Evolutionary conservation across 805 yeast genomes (phyloP).

Genomic region (Ogataea nitratoaversa): DNA sequence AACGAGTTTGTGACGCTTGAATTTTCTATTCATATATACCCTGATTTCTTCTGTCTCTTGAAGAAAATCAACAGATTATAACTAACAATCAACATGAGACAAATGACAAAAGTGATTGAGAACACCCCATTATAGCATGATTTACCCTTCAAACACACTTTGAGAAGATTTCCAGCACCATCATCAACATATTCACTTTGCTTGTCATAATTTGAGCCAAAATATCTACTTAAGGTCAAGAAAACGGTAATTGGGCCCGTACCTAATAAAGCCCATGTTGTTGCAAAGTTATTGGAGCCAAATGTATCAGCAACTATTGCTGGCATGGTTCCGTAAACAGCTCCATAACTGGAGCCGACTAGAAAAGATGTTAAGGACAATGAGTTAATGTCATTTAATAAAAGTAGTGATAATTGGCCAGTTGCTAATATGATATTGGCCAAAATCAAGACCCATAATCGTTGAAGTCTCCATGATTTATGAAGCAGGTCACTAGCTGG

Average conservation of each 20-base stretch:
- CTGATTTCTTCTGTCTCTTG: slow-evolving; percentile 1
- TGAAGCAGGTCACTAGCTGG: slow-evolving; percentile 59
- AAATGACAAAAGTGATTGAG: slow-evolving; percentile 33
- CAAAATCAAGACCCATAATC: slow-evolving; percentile 59
- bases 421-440: slow-evolving; percentile 36
- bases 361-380: slow-evolving; percentile 48
- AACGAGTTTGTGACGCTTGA: background rate
- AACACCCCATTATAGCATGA: slow-evolving; percentile 49
- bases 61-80: slow-evolving; percentile 12
- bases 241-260: slow-evolving; percentile 64
- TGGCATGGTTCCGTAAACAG: slow-evolving; percentile 70
- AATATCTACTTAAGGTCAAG: slow-evolving; percentile 47
- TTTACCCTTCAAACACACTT: slow-evolving; percentile 40
- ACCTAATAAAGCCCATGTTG: slow-evolving; percentile 72
- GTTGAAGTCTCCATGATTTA: slow-evolving; percentile 46
- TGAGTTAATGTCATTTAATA: slow-evolving; percentile 37
- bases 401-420: slow-evolving; percentile 34
- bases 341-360: slow-evolving; percentile 66
- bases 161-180: slow-evolving; percentile 25
- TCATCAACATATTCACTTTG: slow-evolving; percentile 38
- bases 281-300: slow-evolving; percentile 64
- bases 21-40: no score
- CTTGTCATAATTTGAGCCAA: slow-evolving; percentile 51
- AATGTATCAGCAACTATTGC: slow-evolving; percentile 70
- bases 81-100: slow-evolving; percentile 24